These are phyloP conservation scores for Stachybotrys elegans DNA, from an alignment of 2,329 filamentous ascomycete species.

Conservation along the genomic window DNA sequence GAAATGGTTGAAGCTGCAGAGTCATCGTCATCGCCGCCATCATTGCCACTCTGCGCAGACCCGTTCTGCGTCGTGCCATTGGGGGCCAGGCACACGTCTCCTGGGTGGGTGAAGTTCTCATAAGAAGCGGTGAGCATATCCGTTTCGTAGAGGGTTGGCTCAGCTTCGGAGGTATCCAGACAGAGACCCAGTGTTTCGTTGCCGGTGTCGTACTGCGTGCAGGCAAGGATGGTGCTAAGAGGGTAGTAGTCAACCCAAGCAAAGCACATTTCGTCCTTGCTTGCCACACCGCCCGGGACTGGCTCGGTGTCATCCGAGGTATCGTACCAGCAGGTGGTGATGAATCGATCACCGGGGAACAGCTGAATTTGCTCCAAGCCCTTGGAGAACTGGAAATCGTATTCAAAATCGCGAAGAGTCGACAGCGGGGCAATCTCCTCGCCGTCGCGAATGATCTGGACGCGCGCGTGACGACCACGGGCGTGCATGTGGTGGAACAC, in stretches of 20 bases:
- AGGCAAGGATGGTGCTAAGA: constrained; percentile 1
- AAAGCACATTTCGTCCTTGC: constrained; percentile 5
- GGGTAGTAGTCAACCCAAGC: constrained; percentile 7
- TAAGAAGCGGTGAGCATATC: background rate
- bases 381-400: constrained; percentile 5
- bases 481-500: constrained; percentile 6
- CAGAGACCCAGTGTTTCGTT: constrained; percentile 1
- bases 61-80: background rate
- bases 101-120: background rate
- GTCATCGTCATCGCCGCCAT: background rate
- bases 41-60: background rate
- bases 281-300: constrained; percentile 1
- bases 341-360: constrained; percentile 3
- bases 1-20: constrained; percentile 2
- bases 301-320: constrained; percentile 4
- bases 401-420: constrained; percentile 5
- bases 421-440: constrained; percentile 4
- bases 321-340: constrained; percentile 5
- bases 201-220: constrained; percentile 1
- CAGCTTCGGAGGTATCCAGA: background rate
- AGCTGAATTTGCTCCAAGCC: constrained; percentile 4
- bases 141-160: background rate
- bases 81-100: background rate
- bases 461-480: constrained; percentile 3
- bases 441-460: constrained; percentile 6